phyloP scores from a whole-genome alignment of 2,329 filamentous ascomycete species.

The Cladophialophora psammophila region DNA sequence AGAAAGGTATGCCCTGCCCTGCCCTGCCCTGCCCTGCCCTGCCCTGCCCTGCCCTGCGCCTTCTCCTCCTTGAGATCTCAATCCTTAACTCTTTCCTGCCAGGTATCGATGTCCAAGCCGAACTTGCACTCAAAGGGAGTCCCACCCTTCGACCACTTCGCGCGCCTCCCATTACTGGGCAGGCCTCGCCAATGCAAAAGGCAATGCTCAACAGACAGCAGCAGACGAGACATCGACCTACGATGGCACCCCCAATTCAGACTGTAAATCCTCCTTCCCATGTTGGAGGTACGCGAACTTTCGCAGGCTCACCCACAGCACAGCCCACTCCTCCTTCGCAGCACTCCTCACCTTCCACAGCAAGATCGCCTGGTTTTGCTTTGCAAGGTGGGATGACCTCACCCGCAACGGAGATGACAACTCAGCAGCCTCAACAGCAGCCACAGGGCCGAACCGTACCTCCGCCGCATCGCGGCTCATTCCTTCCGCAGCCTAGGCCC shows the following conservation, averaged over 20 bases:
- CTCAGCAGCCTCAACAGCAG: constrained; percentile 57
- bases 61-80: not conserved
- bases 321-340: constrained; percentile 86
- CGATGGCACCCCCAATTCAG: constrained; percentile 41
- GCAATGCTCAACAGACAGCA: constrained; percentile 79
- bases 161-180: constrained; percentile 71
- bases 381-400: constrained; percentile 69
- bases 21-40: too few species aligned
- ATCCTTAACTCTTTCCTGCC: not conserved
- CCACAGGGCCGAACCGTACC: constrained; percentile 57
- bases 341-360: constrained; percentile 69
- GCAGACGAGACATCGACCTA: constrained; percentile 45
- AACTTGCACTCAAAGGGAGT: constrained; percentile 90
- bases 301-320: constrained; percentile 40
- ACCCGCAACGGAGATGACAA: constrained; percentile 63
- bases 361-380: constrained; percentile 68
- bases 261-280: constrained; percentile 49
- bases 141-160: constrained; percentile 69
- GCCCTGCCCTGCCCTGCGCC: not conserved
- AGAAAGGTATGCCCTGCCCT: constrained; percentile 73
- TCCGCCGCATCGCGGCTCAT: constrained; percentile 48
- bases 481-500: constrained; percentile 47
- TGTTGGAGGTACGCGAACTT: constrained; percentile 35
- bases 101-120: constrained; percentile 97
- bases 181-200: constrained; percentile 78